These are phyloP conservation scores for Solanum medicagineum DNA, from an alignment of 257 asterid species.

Conservation along the genomic window DNA sequence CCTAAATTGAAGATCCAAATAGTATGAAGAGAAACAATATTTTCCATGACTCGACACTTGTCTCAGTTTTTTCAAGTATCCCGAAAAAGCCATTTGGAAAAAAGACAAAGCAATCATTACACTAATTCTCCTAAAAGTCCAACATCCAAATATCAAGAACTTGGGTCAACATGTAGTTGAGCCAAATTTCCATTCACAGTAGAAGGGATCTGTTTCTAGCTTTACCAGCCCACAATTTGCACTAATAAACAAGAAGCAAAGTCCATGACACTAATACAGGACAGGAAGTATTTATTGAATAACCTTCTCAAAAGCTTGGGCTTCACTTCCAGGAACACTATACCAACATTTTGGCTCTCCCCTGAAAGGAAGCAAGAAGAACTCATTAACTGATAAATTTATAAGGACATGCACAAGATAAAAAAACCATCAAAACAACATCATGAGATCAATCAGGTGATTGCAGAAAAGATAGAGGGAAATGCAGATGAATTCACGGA, in stretches of 20 bases:
- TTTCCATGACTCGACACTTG: not conserved
- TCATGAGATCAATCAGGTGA: not conserved
- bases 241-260: not conserved
- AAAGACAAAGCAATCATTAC: not conserved
- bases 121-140: not conserved
- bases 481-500: not conserved
- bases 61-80: not conserved
- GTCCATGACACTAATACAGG: not conserved
- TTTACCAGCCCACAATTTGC: not conserved
- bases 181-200: not conserved
- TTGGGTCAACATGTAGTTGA: not conserved
- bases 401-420: not conserved
- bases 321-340: conserved; percentile 88
- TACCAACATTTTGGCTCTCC: conserved; percentile 99
- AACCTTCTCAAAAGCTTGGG: conserved; percentile 88
- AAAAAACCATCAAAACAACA: not conserved
- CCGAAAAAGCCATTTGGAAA: not conserved
- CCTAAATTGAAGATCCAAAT: not conserved
- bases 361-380: conserved; percentile 34
- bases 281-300: not conserved
- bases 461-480: not conserved
- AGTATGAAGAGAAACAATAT: not conserved
- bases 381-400: not conserved
- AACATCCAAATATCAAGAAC: not conserved
- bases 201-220: not conserved